phyloP scores from a whole-genome alignment of 441 rosid genomes.

The Jatropha podagrica region DNA sequence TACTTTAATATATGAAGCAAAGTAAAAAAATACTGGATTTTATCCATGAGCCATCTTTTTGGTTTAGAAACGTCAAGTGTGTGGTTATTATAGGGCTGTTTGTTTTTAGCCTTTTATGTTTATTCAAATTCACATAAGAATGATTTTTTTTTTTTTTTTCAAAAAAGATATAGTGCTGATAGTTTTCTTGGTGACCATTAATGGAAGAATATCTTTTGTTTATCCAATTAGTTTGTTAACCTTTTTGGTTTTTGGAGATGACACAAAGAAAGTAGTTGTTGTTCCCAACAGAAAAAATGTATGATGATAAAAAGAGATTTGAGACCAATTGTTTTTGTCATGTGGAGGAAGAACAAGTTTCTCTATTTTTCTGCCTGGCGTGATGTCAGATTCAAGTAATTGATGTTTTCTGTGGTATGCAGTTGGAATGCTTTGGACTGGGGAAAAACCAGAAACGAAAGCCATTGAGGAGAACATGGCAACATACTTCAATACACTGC shows the following conservation, averaged over 20 bases:
- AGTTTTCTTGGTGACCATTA: not conserved
- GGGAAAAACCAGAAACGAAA: conserved; percentile 68
- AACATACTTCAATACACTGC: conserved; percentile 67
- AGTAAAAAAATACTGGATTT: not conserved
- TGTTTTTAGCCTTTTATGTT: not conserved
- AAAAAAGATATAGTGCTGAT: not conserved
- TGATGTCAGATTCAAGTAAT: not conserved
- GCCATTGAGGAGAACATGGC: conserved; percentile 68
- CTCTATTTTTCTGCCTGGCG: not conserved
- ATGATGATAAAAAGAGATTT: not conserved
- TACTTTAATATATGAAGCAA: not conserved
- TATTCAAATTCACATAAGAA: not conserved
- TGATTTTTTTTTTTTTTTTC: not conserved
- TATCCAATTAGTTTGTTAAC: not conserved
- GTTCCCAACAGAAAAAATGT: not conserved
- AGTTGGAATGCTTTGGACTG: conserved; percentile 96
- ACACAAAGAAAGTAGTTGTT: not conserved
- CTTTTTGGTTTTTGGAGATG: not conserved
- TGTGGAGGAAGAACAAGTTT: not conserved
- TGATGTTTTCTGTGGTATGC: conserved; percentile 14
- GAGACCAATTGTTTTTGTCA: not conserved
- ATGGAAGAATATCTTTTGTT: not conserved
- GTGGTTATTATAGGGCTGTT: not conserved
- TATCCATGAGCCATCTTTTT: not conserved
- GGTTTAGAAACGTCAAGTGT: not conserved